These are phyloP conservation scores for Aspergillus ochraceus DNA, from an alignment of 2,329 filamentous ascomycete species.

Conservation along the genomic window DNA sequence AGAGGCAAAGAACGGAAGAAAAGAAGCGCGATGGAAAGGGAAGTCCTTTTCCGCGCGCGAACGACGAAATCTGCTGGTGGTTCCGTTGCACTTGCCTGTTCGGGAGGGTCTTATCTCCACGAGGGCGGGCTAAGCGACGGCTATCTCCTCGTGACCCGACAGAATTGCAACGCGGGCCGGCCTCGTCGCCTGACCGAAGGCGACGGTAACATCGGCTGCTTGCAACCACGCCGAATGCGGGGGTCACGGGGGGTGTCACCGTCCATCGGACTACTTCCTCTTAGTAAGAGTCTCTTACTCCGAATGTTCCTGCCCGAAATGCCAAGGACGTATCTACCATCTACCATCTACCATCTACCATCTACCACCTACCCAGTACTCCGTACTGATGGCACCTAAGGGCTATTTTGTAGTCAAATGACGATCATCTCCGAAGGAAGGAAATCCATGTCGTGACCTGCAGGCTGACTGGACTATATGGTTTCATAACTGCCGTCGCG, in stretches of 20 bases:
- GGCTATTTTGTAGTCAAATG: no score
- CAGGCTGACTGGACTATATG: no score
- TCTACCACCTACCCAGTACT: no score
- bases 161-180: not conserved
- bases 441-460: no score
- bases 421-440: no score
- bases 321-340: no score
- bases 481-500: no score
- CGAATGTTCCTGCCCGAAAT: no score
- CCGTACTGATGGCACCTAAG: no score
- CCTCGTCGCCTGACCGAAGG: conserved; percentile 4
- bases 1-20: not conserved
- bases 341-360: no score
- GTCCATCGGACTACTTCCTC: not conserved
- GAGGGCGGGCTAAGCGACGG: no score
- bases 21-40: not conserved
- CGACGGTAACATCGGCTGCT: conserved; percentile 22
- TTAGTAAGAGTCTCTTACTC: no score
- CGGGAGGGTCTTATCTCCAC: not conserved
- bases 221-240: conserved; percentile 21
- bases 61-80: not conserved
- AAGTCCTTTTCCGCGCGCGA: not conserved
- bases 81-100: not conserved
- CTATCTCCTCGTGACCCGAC: not conserved
- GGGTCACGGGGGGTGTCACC: conserved; percentile 8